Evolutionary conservation across 1,284 basidiomycete species (phyloP), one percentile per base, ranked within the genome.

Genomic region (Marasmius sp.): DNA sequence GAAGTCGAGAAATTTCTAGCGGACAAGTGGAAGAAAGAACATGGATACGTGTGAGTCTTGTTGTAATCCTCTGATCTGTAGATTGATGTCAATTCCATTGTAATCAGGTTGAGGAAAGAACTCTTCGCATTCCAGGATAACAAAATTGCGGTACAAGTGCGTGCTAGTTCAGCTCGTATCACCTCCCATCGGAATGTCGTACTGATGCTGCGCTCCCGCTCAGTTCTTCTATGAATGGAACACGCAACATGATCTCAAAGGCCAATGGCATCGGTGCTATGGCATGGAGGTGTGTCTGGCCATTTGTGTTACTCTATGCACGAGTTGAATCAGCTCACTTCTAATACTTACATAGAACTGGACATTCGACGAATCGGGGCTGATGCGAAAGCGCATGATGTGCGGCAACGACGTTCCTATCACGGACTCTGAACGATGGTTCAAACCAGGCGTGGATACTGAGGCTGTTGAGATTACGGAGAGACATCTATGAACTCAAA

Each of bases 211-310:
- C 10, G 11, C 27, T 20, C 38, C 43, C 37, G 8, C 67, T 5
- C 74, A 86, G 75, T 87, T 87, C 72, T 87, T 83, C 77, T 87
- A 87, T 70, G 86, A 88, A 69, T 85, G 79, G 72, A 80, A 72
- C 61, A 77, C 79, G 14, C 71, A 71, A 61, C 54, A 67, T 22
- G 76, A 77, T 57, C 75, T 68, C 9, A 67, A 69, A 14, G 77
- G 76, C 38, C 76, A 82, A 65, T 86, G 85, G 85, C 81, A 75
- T 62, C 72, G 86, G 27, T 81, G 79, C 50, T 87, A 87, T 68
- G 85, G 86, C 0, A 72, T 87, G 14, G 84, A 76, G 70, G 77
- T 76, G 47, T 34, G 48, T 22, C 8, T 27, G 27, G 27, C 5
- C 5, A 27, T 27, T 27, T 5, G 27, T 27, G 27, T 27, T 27